These are phyloP conservation scores for Pseudogymnoascus verrucosus DNA, from an alignment of 2,329 filamentous ascomycete genomes.

Conservation along the genomic window DNA sequence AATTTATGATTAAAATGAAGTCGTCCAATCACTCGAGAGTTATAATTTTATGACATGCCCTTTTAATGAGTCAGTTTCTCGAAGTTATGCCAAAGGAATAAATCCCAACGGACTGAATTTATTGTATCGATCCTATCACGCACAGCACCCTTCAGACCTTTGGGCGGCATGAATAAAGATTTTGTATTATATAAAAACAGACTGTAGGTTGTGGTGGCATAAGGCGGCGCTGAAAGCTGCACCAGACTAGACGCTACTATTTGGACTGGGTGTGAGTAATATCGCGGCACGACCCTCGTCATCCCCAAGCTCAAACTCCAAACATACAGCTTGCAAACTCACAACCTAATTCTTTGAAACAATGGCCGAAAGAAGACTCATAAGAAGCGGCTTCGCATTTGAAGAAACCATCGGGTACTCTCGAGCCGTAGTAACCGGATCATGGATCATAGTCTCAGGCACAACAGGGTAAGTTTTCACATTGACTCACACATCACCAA, in stretches of 20 bases:
- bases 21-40: background rate
- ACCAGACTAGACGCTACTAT: background rate
- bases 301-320: background rate
- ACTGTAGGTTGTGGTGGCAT: background rate
- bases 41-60: too few relatives aligned
- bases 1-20: background rate
- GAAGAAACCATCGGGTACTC: slow-evolving; percentile 48
- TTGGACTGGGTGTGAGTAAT: background rate
- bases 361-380: slow-evolving; percentile 9
- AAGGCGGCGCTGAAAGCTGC: background rate
- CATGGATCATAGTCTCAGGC: slow-evolving; percentile 46
- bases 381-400: slow-evolving; percentile 37
- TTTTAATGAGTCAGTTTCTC: too few relatives aligned
- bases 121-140: too few relatives aligned
- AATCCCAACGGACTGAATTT: too few relatives aligned
- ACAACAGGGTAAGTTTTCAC: slow-evolving; percentile 39
- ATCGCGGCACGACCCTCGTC: background rate
- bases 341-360: background rate
- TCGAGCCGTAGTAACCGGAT: slow-evolving; percentile 42
- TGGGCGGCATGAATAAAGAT: background rate
- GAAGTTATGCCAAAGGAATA: too few relatives aligned
- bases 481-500: background rate
- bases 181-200: background rate
- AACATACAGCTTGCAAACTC: background rate
- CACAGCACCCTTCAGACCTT: background rate